phyloP scores from a whole-genome alignment of 805 yeast genomes.

The Candida wancherniae region DNA sequence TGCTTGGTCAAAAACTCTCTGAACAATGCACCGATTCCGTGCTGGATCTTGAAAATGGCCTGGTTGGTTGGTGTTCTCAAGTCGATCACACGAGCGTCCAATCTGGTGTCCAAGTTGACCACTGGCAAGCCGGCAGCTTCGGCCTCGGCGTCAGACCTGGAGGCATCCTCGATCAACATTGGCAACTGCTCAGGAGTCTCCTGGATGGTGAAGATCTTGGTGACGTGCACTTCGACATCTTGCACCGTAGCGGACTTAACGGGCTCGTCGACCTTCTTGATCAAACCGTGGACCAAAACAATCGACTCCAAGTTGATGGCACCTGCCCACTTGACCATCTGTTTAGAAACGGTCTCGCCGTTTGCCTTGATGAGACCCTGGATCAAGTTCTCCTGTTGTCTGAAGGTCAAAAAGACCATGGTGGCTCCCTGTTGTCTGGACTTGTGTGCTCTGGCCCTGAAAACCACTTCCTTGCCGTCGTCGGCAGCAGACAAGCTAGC shows the following conservation, averaged over 20 bases:
- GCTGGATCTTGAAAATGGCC: conserved; percentile 90
- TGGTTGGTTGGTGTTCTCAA: conserved; percentile 96
- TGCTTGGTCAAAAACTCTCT: conserved; percentile 72
- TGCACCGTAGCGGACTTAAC: conserved; percentile 89
- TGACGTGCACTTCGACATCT: conserved; percentile 78
- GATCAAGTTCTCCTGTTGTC: conserved; percentile 93
- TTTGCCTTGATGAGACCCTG: conserved; percentile 64
- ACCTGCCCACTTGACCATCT: conserved; percentile 95
- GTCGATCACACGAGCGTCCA: conserved; percentile 93
- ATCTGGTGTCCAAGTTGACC: conserved; percentile 92
- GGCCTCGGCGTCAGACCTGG: conserved; percentile 91
- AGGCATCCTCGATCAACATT: conserved; percentile 91
- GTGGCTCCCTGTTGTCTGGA: conserved; percentile 96
- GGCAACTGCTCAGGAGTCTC: conserved; percentile 94
- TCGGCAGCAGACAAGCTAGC: conserved; percentile 50
- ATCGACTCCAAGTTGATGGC: conserved; percentile 82
- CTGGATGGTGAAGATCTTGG: conserved; percentile 68
- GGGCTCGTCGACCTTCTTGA: conserved; percentile 77
- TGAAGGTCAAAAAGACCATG: conserved; percentile 81
- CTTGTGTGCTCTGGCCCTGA: conserved; percentile 93
- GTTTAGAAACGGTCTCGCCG: conserved; percentile 62
- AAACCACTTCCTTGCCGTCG: conserved; percentile 72
- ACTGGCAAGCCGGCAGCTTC: conserved; percentile 88
- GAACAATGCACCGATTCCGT: conserved; percentile 84
- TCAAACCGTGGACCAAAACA: conserved; percentile 83